Conservation (phyloP, 2,329 filamentous ascomycete species). For the Verticillium tricorpus region DNA sequence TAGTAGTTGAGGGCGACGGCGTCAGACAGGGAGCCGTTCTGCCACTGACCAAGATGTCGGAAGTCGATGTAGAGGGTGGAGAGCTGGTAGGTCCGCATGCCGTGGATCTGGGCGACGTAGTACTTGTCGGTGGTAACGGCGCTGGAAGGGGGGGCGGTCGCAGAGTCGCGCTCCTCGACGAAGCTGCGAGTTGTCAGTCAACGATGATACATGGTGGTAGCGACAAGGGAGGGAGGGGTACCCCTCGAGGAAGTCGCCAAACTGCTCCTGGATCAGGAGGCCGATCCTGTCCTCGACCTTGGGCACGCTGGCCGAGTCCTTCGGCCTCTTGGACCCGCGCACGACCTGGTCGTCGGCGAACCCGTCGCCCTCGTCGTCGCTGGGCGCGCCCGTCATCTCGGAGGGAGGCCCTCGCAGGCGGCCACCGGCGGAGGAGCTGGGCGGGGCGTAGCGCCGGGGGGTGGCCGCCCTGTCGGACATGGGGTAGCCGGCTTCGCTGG, state of each 20-base stretch:
- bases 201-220: background rate
- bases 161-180: constrained; percentile 62
- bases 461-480: constrained; percentile 51
- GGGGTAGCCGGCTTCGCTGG: constrained; percentile 51
- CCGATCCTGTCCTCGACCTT: constrained; percentile 74
- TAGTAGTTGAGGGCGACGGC: constrained; percentile 91
- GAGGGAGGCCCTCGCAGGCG: constrained; percentile 57
- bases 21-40: constrained; percentile 76
- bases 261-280: constrained; percentile 68
- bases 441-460: constrained; percentile 35
- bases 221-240: constrained; percentile 24
- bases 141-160: constrained; percentile 61
- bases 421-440: constrained; percentile 47
- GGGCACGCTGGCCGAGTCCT: constrained; percentile 52
- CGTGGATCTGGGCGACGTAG: constrained; percentile 79
- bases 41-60: constrained; percentile 73
- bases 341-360: constrained; percentile 63
- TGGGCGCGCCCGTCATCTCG: constrained; percentile 55
- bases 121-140: constrained; percentile 74
- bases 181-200: constrained; percentile 41
- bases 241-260: constrained; percentile 77
- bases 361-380: constrained; percentile 57
- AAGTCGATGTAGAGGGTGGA: constrained; percentile 86
- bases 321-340: constrained; percentile 36
- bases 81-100: constrained; percentile 67